These are phyloP conservation scores for Fusarium cyanostomum DNA, from an alignment of 2,329 filamentous ascomycete genomes.

Conservation along the genomic window DNA sequence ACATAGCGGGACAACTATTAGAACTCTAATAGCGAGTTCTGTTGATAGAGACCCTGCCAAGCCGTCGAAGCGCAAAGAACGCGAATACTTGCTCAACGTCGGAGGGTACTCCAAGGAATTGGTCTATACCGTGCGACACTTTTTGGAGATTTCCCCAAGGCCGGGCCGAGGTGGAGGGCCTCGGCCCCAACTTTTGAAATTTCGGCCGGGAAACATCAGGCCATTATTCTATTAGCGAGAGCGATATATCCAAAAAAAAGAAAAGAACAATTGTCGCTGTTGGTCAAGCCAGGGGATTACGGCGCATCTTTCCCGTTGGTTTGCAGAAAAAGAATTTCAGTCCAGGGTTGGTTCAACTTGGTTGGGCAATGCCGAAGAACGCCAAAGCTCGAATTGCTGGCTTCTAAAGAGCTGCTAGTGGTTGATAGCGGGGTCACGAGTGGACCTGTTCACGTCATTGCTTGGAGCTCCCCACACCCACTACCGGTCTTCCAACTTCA, in stretches of 20 bases:
- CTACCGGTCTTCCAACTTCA: too few relatives aligned
- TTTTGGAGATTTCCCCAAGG: not conserved
- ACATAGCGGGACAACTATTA: too few relatives aligned
- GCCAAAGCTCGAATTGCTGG: slow-evolving; percentile 10
- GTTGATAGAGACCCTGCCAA: too few relatives aligned
- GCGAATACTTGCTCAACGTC: not conserved
- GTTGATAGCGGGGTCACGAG: slow-evolving; percentile 5
- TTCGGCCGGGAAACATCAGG: slow-evolving; percentile 14
- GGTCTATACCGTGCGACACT: not conserved
- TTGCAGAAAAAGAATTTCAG: not conserved
- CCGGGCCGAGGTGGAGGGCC: not conserved
- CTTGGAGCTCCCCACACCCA: not conserved
- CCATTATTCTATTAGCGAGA: slow-evolving; percentile 11
- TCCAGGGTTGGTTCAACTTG: not conserved
- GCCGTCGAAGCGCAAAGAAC: too few relatives aligned
- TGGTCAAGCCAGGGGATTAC: not conserved
- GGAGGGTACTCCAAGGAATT: not conserved
- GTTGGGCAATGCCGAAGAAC: slow-evolving; percentile 18
- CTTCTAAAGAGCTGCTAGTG: not conserved
- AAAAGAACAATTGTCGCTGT: not conserved
- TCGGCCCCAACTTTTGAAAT: not conserved
- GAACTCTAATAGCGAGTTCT: too few relatives aligned
- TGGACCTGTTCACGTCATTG: slow-evolving; percentile 28
- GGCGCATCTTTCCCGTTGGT: not conserved
- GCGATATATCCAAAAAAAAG: slow-evolving; percentile 1